These are phyloP conservation scores for Orbilia brochopaga DNA, from an alignment of 2,329 filamentous ascomycete species.

Conservation along the genomic window DNA sequence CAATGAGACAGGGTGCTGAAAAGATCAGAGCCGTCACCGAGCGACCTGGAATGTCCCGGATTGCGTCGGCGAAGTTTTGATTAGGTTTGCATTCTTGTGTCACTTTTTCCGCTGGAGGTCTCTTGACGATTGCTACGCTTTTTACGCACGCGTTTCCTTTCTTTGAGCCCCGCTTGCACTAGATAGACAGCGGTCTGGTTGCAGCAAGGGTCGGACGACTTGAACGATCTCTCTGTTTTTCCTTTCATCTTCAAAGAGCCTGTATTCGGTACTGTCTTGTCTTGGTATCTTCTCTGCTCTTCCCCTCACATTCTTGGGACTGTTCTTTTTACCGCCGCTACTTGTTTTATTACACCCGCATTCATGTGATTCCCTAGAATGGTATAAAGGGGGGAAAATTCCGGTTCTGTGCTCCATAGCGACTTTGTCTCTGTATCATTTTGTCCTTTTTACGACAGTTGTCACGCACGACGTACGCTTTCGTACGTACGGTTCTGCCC, in stretches of 20 bases:
- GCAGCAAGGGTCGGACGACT: constrained; percentile 28
- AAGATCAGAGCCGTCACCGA: constrained; percentile 49
- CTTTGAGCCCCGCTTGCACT: constrained; percentile 16
- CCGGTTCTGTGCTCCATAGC: constrained; percentile 41
- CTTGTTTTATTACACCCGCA: constrained; percentile 28
- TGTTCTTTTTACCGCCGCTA: constrained; percentile 52
- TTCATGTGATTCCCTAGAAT: constrained; percentile 46
- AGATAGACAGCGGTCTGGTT: constrained; percentile 13
- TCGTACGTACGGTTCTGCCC: constrained; percentile 34
- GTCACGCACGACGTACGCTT: constrained; percentile 20
- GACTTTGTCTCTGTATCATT: constrained; percentile 24
- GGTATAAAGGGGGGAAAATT: constrained; percentile 31
- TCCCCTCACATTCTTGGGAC: constrained; percentile 43
- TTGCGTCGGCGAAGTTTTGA: constrained; percentile 38
- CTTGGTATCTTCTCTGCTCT: constrained; percentile 11
- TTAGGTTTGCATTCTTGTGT: constrained; percentile 9
- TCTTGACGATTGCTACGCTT: constrained; percentile 41
- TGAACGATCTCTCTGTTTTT: constrained; percentile 23
- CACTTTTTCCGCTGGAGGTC: constrained; percentile 8
- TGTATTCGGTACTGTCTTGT: constrained; percentile 14
- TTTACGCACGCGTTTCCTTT: constrained; percentile 32
- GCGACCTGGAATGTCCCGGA: constrained; percentile 45
- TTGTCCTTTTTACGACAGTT: constrained; percentile 2
- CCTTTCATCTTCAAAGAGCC: constrained; percentile 13
- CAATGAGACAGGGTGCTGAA: constrained; percentile 47